Base-by-base conservation (phyloP, 2,329 filamentous ascomycete genomes). In the Ceratocystis variospora region DNA sequence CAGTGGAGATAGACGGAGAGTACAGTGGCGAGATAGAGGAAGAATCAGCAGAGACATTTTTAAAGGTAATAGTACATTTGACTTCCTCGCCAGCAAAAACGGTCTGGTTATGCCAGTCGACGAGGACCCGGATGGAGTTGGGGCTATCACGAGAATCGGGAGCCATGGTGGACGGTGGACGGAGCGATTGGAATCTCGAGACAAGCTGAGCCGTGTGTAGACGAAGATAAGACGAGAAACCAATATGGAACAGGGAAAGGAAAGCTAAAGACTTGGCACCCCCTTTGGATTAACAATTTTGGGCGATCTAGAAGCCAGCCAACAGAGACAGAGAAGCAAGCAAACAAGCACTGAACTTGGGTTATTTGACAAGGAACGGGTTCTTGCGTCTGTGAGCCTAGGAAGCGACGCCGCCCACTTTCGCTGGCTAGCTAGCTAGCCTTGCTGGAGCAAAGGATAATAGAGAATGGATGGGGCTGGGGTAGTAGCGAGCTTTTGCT, bases 21-120 rank as follows among this genome's bases (percentile, higher is more conserved):
- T 41, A 48, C 5, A 25, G 53, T 44, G 63, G 50, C 48, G 48
- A 64, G 28, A 61, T 64, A 44, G 67, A 66, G 22, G 53, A 61
- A 19, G 61, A 37, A 48, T 77, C 77, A 62, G 82, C 73, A 53
- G 84, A 81, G 69, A 92, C 82, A 75, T 99, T 99, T 77, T 88
- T 93, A 78, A 99, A 99, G 63, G 90, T 96, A 75, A 99, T 96
- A 71, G 87, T 91, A 77, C 94, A 97, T 78, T 92, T 89, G 73
- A 97, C 84, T 73, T 96, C 88, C 80, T 99, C 94, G 76, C 94
- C 94, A 67, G 94, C 90, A 77, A 97, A 99, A 72, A 99, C 90
- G 69, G 89, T 92, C 75, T 93, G 87, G 74, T 96, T 89, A 75
- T 90, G 88, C 89, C 93, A 99, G 78, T 87, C 87, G 76, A 99